These are phyloP conservation scores for Persicaria tinctoria DNA, from an alignment of 148 eudicot genomes.

Conservation along the genomic window DNA sequence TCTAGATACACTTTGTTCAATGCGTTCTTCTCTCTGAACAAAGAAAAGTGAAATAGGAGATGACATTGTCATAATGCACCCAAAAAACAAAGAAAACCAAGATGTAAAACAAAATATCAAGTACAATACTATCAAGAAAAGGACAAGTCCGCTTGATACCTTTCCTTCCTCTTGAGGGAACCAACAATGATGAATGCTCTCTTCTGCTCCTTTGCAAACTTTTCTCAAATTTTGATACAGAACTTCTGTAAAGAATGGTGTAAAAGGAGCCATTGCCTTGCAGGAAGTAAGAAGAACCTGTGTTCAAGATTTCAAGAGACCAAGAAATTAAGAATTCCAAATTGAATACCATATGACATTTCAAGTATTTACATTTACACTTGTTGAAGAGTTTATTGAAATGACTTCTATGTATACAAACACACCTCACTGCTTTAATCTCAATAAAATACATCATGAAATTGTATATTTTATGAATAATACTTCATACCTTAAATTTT, in stretches of 20 bases:
- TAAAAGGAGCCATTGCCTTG: conserved; percentile 94
- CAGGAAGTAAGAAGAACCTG: conserved; percentile 87
- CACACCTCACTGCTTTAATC: neutral
- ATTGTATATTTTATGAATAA: neutral
- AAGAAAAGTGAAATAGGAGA: neutral
- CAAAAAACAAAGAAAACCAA: neutral
- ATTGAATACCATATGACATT: neutral
- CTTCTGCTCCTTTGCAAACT: conserved; percentile 57
- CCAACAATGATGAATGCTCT: conserved; percentile 84
- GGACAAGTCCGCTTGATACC: conserved; percentile 25
- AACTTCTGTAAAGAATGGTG: conserved; percentile 92
- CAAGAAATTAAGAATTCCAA: neutral
- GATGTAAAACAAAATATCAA: neutral
- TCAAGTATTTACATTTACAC: neutral
- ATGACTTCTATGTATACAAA: neutral
- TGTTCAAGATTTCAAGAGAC: conserved; percentile 5
- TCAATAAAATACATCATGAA: neutral
- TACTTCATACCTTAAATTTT: neutral
- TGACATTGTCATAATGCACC: neutral
- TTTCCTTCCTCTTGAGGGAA: conserved; percentile 84
- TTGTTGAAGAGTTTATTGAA: neutral
- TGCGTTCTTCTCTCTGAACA: conserved; percentile 70
- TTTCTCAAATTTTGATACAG: conserved; percentile 83
- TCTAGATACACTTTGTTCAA: conserved; percentile 91
- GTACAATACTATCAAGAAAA: neutral